Base-by-base conservation (phyloP, 768 basidiomycete genomes). In the Exidia glandulosa region DNA sequence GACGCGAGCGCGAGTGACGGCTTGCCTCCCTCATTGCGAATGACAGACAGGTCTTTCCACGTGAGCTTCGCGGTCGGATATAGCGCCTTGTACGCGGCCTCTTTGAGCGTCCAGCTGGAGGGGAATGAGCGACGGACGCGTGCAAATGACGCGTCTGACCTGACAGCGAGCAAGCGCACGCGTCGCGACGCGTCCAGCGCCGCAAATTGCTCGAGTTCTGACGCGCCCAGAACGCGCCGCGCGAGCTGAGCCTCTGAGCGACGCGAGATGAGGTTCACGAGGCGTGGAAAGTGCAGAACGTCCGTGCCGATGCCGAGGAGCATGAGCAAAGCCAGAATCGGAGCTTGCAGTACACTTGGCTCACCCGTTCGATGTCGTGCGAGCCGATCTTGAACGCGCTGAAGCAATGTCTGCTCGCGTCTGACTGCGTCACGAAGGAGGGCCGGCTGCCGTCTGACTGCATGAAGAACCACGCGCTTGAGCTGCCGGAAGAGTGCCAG, bases 351-450 rank as follows among this genome's bases (percentile, higher is more conserved):
- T 32, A 56, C 32, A 16, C 23, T 29, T n/a, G 55, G n/a, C n/a
- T n/a, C n/a, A n/a, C n/a, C n/a, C n/a, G n/a, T n/a, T n/a, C 31
- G 47, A 59, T 59, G 47, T 87, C 87, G 52, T 94, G 92, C 70
- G 81, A 88, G 65, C 81, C 82, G 57, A 76, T 95, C 61, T 75
- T 92, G 55, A 77, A 74, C 31, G 88, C 90, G 34, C 80, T 95
- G 68, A 93, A 90, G 66, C 82, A 87, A 61, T 95, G 93, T 66
- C 72, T 95, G 3, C 78, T 94, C 67, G 81, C 80, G 66, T 90
- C 91, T 0, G 90, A 94, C 68, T 95, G 93, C 69, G 93, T 95
- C 56, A 70, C 87, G 27, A 89, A 88, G 68, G 77, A 91, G 32
- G 83, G 86, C 2, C 73, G 77, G 58, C 76, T 88, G n/a, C 93